Base-by-base conservation (phyloP, 208 protist genomes). In the Acanthamoeba triangularis region DNA sequence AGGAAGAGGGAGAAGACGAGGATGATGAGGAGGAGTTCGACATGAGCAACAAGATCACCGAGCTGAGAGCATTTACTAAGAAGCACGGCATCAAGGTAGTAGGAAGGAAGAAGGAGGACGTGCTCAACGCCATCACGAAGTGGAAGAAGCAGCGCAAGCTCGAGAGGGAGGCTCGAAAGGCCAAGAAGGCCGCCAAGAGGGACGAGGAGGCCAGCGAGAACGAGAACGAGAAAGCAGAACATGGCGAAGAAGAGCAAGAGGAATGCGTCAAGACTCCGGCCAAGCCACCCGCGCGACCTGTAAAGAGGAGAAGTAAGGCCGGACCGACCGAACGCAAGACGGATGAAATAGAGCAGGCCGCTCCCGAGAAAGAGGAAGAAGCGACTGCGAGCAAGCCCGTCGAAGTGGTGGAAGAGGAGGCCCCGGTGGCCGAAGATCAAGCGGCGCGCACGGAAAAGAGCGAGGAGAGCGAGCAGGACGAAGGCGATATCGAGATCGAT, bases 41-140 rank as follows among this genome's bases (percentile, higher is more conserved):
- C 72, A 80, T 80, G 72, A 47, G 23, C 72, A 20, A 80, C 33
- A 80, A 80, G 33, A 80, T 80, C 0, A 30, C 33, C n/a, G 72
- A 80, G 72, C 72, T 80, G 20, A 20, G 72, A 6, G 18, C 35
- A 35, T 80, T 80, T 23, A 47, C 72, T 4, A 80, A 80, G 33
- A 11, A 80, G 72, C 72, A 80, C 37, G 72, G 37, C 30, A 80
- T 80, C 72, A 80, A 80, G 72, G 72, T 80, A 8, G 72, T 80
- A 0, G 72, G 72, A 44, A 33, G 72, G 37, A 80, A 44, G 72
- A 80, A 80, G 72, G 72, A 80, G 5, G 72, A 80, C 72, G 72
- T 80, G 18, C 10, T 80, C 37, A 80, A 80, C 25, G 72, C 72
- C 30, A 80, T 80, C 72, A 80, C 33, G 72, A 37, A 47, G 72